Base-by-base conservation (phyloP, 1,139 yeast species). In the Hyphopichia buzzinii region DNA sequence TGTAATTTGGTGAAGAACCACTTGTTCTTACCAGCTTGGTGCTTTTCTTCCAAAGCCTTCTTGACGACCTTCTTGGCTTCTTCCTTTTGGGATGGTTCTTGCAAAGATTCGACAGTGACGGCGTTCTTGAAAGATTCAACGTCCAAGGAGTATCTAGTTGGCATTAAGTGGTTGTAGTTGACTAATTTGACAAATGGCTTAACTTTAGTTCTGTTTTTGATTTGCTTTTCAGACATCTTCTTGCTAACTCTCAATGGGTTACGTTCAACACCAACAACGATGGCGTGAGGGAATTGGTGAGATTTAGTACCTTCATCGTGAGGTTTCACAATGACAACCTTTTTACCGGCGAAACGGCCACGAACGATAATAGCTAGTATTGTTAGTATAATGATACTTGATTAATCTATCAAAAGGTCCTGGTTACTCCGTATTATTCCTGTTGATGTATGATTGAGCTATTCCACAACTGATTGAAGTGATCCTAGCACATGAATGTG, bases 301-400 rank as follows among this genome's bases (percentile, higher is more conserved):
- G 95, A 70, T 80, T 92, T 94, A 79, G 97, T 81, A 70, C 99
- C 99, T 67, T 92, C 97, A 69, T 94, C 98, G 73, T 87, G 95
- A 62, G 97, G 94, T 78, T 88, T 89, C 71, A 94, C 92, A 72
- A 94, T 89, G 72, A 94, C 98, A 58, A 94, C 98, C 86, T 94
- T 94, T 88, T 90, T 92, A 82, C 99, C 99, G 73, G 99, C 99
- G 87, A 82, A 92, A 81, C 98, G 94, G 71, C 99, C 99, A 77
- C 97, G 94, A 76, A 92, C 96, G 73, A 92, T 90, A 78, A 92
- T 90, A 79, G 98, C 97, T 86, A 39, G 43, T 43, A n/a, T 39
- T 43, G 75, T 70, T 69, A 65, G 70, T 65, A 66, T 37, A 28
- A n/a, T 14, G 28, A 11, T 23, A n/a, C n/a, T n/a, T n/a, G n/a